Evolutionary conservation across 2,329 filamentous ascomycete genomes (phyloP).

Genomic region (Botrytis fragariae): DNA sequence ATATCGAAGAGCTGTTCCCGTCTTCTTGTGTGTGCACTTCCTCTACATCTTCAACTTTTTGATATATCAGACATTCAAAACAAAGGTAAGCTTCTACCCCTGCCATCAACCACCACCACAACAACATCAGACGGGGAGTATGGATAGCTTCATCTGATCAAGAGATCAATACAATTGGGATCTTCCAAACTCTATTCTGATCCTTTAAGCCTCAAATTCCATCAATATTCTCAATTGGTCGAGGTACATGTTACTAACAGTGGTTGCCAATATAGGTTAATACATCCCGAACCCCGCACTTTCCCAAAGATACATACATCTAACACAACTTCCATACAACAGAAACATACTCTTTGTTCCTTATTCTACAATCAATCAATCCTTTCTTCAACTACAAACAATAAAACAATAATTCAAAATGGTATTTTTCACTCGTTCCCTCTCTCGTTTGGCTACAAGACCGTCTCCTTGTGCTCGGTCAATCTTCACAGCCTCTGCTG

Average conservation of each 20-base stretch:
- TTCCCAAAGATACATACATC: background rate
- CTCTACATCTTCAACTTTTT: background rate
- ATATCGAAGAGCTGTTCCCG: slow-evolving; percentile 2
- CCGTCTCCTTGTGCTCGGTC: slow-evolving; percentile 22
- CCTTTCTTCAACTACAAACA: background rate
- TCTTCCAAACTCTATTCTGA: background rate
- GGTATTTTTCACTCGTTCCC: slow-evolving; percentile 43
- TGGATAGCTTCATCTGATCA: background rate
- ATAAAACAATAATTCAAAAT: slow-evolving; percentile 43
- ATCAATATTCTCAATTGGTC: background rate
- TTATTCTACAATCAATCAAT: background rate
- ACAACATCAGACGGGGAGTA: background rate
- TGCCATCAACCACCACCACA: background rate
- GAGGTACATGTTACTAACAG: background rate
- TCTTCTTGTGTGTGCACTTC: background rate
- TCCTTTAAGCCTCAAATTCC: background rate
- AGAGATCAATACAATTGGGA: background rate
- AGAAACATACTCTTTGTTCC: slow-evolving; percentile 5
- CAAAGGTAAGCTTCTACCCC: slow-evolving; percentile 1
- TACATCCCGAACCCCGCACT: background rate
- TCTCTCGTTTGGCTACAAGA: slow-evolving; percentile 32
- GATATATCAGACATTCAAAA: background rate
- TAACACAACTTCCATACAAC: background rate
- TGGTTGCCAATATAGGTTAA: background rate
- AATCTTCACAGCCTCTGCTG: slow-evolving; percentile 25